Base-by-base conservation (phyloP, 2,329 filamentous ascomycete species). In the Colletotrichum spinosum region DNA sequence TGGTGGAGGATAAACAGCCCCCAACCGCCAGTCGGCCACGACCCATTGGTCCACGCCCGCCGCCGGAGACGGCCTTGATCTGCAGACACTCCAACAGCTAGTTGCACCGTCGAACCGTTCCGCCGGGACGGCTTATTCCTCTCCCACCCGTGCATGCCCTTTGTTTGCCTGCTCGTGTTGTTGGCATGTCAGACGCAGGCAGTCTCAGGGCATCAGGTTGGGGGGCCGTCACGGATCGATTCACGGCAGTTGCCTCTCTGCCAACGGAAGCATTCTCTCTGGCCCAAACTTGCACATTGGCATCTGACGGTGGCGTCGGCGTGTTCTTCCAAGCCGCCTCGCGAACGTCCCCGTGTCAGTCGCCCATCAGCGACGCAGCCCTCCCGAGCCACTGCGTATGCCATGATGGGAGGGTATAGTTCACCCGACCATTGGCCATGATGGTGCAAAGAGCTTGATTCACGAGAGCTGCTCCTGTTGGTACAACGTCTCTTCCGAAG, bases 51-150 rank as follows among this genome's bases (percentile, higher is more conserved):
- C 38, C 25, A 50, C 41, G 42, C n/a, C 58, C 37, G 17, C 13
- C 59, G 59, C 41, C 48, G 51, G 42, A 55, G 44, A 60, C 49
- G 64, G 60, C 42, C 58, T 48, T 38, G 64, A 67, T 67, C 64
- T 65, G 64, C 64, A 67, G 54, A 55, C 64, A 56, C 45, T 59
- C 61, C 64, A 56, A 64, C 54, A 33, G 25, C 4, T 25, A 25
- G 54, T 65, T 59, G 49, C 64, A 65, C 64, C 54, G 61, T 37
- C 55, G 64, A 65, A 67, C 64, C 64, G 60, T 64, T 58, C 64
- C 51, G 54, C 60, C 39, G 64, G 64, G 64, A 67, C 64, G 44
- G 54, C 64, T 55, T 46, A 33, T 53, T 49, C 64, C 44, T 55
- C 34, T 49, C 42, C 41, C 41, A 52, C 49, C 59, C 63, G 38